phyloP scores from a whole-genome alignment of 305 asterid genomes.

The Fraxinus dipetala region DNA sequence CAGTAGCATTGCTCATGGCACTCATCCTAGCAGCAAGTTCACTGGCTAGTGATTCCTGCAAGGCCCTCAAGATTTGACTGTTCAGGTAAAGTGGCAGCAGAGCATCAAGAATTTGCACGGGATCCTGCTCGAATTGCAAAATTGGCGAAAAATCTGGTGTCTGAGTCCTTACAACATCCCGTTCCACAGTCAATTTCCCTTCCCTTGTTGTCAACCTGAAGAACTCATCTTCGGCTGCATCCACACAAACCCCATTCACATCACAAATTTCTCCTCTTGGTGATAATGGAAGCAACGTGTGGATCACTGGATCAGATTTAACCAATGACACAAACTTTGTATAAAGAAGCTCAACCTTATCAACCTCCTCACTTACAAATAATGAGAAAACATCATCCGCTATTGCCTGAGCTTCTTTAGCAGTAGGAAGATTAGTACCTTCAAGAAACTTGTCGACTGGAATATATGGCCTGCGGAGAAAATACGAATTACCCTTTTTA shows the following conservation, averaged over 20 bases:
- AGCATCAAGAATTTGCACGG: slow-evolving; percentile 89
- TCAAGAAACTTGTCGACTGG: slow-evolving; percentile 69
- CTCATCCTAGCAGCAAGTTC: slow-evolving; percentile 94
- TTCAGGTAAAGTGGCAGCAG: slow-evolving; percentile 82
- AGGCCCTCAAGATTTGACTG: slow-evolving; percentile 83
- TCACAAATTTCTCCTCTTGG: slow-evolving; percentile 85
- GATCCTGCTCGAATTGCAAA: slow-evolving; percentile 95
- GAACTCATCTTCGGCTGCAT: slow-evolving; percentile 86
- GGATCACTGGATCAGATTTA: slow-evolving; percentile 73
- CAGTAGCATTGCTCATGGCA: slow-evolving; percentile 84
- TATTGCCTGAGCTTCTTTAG: slow-evolving; percentile 86
- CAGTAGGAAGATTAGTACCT: slow-evolving; percentile 66
- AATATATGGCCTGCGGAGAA: slow-evolving; percentile 64
- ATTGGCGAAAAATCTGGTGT: slow-evolving; percentile 75
- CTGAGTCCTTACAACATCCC: slow-evolving; percentile 59
- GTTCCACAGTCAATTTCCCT: slow-evolving; percentile 65
- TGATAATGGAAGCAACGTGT: slow-evolving; percentile 68
- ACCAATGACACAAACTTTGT: slow-evolving; percentile 82
- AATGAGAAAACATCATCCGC: slow-evolving; percentile 85
- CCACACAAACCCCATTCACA: slow-evolving; percentile 70
- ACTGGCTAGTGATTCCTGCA: slow-evolving; percentile 92
- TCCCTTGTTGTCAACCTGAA: slow-evolving; percentile 83
- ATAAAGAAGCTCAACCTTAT: slow-evolving; percentile 77
- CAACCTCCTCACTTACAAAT: slow-evolving; percentile 77
- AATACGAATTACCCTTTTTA: slow-evolving; percentile 72